Evolutionary conservation across 1,139 yeast species (phyloP), one percentile per base, ranked within the genome.

Genomic region (Arxiozyma heterogenica): DNA sequence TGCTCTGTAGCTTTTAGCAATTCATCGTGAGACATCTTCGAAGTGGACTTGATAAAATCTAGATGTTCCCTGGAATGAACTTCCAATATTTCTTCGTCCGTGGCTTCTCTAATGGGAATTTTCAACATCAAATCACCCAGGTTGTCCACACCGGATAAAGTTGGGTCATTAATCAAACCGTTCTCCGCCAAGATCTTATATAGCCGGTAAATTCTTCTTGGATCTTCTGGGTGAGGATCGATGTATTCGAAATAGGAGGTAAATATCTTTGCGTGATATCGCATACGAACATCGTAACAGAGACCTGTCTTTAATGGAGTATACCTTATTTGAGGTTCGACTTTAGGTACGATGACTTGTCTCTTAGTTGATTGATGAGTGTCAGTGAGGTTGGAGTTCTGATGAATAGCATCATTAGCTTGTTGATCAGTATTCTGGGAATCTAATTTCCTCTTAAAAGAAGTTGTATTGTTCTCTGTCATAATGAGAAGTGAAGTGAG

Each of bases 221-320:
- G 99, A 66, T 94, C 98, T 69, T 94, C 99, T 4, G 99, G 99
- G 68, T 94, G 99, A 2, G 98, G 98, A 66, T 94, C 98, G 51
- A 91, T 89, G 70, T 93, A 93, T 68, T 91, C 97, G 63, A 82
- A 87, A 60, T 93, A 89, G 6, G 95, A 86, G 2, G 96, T 88
- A 70, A 87, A 91, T 54, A 93, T 85, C 67, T 90, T 89, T 45
- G 97, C 96, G 67, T 94, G 99, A 70, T 91, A 93, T 58, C 98
- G 78, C 98, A 94, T 93, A 57, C 98, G 78, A 22, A 91, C 97
- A 67, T 94, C 98, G 70, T 94, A 94, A 57, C 95, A 94, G 22
- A 94, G 74, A 0, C 98, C 99, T 0, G 98, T 91, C 68, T 89
- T 90, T 61, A 87, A 73, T 4, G 89, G 89, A 21, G 81, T 77